Percentiles rank a stretch among this genome's conserved stretches.
These are phyloP conservation scores for Rhizopogon vesiculosus DNA, from an alignment of 768 basidiomycete species.

Conservation along the genomic window DNA sequence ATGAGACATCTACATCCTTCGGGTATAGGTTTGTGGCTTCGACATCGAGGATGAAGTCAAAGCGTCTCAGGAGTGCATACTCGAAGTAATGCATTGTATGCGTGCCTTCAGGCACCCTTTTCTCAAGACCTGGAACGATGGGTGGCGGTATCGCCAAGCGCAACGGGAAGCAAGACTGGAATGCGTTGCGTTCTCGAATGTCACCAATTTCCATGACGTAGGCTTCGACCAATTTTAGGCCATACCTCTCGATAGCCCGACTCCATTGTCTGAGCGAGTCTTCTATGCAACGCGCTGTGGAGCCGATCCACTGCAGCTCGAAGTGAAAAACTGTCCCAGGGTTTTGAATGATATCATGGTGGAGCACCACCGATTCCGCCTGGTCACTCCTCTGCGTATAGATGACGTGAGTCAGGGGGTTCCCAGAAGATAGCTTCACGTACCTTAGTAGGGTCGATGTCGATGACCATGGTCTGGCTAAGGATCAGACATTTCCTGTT, in stretches of 20 bases:
- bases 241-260: constrained; percentile 80
- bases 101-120: constrained; percentile 61
- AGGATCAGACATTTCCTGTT: constrained; percentile 62
- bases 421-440: constrained; percentile 1
- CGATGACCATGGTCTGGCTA: constrained; percentile 88
- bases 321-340: constrained; percentile 95
- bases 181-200: constrained; percentile 79
- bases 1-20: constrained; percentile 77
- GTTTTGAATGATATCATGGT: constrained; percentile 95
- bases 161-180: constrained; percentile 87
- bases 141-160: constrained; percentile 76
- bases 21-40: constrained; percentile 78
- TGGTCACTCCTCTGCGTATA: constrained; percentile 70
- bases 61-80: constrained; percentile 67
- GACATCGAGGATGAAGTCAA: constrained; percentile 81
- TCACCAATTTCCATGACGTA: constrained; percentile 91
- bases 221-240: constrained; percentile 88
- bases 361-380: constrained; percentile 83
- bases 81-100: constrained; percentile 75
- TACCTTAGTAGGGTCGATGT: constrained; percentile 77
- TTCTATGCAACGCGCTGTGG: constrained; percentile 88
- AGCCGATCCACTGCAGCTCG: constrained; percentile 95
- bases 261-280: constrained; percentile 82
- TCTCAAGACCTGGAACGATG: constrained; percentile 58
- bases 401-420: neutral